Evolutionary conservation across 106 monocot genomes (phyloP).

Genomic region (Dendrobium officinale): DNA sequence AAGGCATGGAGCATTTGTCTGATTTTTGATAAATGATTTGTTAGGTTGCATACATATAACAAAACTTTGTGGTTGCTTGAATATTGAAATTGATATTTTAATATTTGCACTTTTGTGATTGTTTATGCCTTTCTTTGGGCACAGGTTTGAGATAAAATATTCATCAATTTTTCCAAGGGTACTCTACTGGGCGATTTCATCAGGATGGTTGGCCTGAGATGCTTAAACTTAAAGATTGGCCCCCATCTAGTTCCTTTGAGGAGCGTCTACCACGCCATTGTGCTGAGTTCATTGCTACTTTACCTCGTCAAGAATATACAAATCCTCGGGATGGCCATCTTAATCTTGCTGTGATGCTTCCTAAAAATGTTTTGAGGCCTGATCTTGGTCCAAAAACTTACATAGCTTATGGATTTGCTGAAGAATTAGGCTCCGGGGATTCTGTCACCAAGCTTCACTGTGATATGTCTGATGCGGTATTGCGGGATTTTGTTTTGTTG

Average conservation of each 20-base stretch:
- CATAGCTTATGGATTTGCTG: constrained; percentile 80
- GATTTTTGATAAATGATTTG: background rate
- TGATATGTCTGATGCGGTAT: constrained; percentile 97
- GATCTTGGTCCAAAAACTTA: constrained; percentile 93
- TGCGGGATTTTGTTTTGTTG: background rate
- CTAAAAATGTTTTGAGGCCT: constrained; percentile 56
- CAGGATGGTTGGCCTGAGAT: constrained; percentile 64
- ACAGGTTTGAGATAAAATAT: constrained; percentile 80
- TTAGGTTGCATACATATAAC: background rate
- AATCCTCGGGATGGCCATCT: constrained; percentile 67
- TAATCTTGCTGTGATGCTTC: constrained; percentile 77
- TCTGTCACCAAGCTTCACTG: constrained; percentile 98
- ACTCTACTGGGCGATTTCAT: constrained; percentile 56
- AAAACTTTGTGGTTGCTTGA: background rate
- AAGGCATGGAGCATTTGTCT: background rate
- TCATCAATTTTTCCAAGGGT: constrained; percentile 56
- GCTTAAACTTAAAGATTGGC: constrained; percentile 98
- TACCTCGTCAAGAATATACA: constrained; percentile 88
- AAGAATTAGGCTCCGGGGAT: constrained; percentile 87
- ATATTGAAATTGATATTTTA: background rate
- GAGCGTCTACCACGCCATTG: constrained; percentile 85
- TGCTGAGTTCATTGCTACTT: constrained; percentile 73
- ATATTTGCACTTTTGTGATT: background rate
- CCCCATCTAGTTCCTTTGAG: constrained; percentile 75
- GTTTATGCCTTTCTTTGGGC: background rate